Evolutionary conservation across 805 yeast genomes (phyloP), one percentile per base, ranked within the genome.

Genomic region (Metschnikowia cubensis): DNA sequence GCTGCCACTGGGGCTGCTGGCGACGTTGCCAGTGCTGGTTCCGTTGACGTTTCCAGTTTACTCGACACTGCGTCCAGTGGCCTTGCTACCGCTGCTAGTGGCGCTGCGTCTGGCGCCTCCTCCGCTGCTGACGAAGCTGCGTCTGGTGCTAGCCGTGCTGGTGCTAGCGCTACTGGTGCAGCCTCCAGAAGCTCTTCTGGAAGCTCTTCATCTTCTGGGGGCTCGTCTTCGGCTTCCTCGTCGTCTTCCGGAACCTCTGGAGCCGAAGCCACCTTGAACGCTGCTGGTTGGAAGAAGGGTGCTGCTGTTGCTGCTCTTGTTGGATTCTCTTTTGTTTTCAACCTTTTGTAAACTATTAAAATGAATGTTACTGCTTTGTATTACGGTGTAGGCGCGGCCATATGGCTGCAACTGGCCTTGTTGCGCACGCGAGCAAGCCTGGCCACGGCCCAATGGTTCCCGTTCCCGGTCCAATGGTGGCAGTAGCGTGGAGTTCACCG

Each of bases 281-380:
- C 63, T 8, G 37, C 60, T 35, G 61, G 66, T 17, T 70, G 73
- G 75, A 71, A 71, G 61, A 69, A 61, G 60, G 64, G 71, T 38
- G 66, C 61, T 49, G 68, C 66, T 29, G 63, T 71, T 40, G 71
- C 69, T 42, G 71, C 68, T 45, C 42, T 71, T 47, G 64, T 71
- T 42, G 75, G 74, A 39, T 53, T 64, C 49, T 63, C 73, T 35
- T 67, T 71, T 50, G 49, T 69, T 31, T 55, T 68, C 58, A 70
- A 69, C 47, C 32, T 44, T 35, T 8, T 44, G 47, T 44, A 35
- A 44, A 25, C n/a, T 42, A 33, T 20, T 21, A 21, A 38, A 35
- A n/a, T 35, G 13, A 35, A 35, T n/a, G n/a, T 35, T 11, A 35
- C 21, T n/a, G 35, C 7, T 33, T 33, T 33, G 7, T 6, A 13